Evolutionary conservation across 2,329 filamentous ascomycete genomes (phyloP), one percentile per base, ranked within the genome.

Genomic region (Diaporthe ampelina): DNA sequence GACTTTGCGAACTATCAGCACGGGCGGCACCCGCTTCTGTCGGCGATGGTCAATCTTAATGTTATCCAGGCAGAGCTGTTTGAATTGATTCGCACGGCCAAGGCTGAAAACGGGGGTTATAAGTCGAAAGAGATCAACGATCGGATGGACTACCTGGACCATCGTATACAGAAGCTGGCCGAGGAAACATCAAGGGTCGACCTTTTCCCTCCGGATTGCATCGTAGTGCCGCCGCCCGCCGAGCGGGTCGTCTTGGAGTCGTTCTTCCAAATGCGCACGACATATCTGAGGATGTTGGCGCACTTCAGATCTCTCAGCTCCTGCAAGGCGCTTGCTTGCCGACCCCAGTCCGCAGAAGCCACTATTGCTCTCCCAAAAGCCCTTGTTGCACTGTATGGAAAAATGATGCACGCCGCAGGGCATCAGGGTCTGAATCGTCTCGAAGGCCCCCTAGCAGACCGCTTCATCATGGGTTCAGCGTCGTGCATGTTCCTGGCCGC

Each of bases 91-190:
- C 45, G 59, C 40, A 63, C 26, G 1, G 11, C 59, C 40, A 63
- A 63, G 59, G 40, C 40, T 13, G 59, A 48, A 43, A 63, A 9
- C 24, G 26, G 24, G 29, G 24, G 59, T 24, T 63, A 63, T 19
- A 63, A 48, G 40, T 63, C 59, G 2, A 63, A 32, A 32, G 59
- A 63, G 11, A 63, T 32, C 59, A 63, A 63, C 17, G 59, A 63
- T 32, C 37, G 59, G 9, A 63, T 63, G 59, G 59, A 63, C 59
- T 63, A 63, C 59, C 59, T 63, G 26, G 59, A 63, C 40, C 59
- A 63, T 6, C 40, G 59, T 5, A 63, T 63, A 40, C 59, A 63
- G 24, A 63, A 32, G 6, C 2, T 63, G 17, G 59, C 40, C 24
- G 59, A 63, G 4, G 59, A 63, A 48, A 63, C 59, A 1, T 48